Percentiles rank a stretch among this genome's conserved stretches.
Conservation (phyloP, 1,284 basidiomycete genomes). For the Cystobasidium pallidum region DNA sequence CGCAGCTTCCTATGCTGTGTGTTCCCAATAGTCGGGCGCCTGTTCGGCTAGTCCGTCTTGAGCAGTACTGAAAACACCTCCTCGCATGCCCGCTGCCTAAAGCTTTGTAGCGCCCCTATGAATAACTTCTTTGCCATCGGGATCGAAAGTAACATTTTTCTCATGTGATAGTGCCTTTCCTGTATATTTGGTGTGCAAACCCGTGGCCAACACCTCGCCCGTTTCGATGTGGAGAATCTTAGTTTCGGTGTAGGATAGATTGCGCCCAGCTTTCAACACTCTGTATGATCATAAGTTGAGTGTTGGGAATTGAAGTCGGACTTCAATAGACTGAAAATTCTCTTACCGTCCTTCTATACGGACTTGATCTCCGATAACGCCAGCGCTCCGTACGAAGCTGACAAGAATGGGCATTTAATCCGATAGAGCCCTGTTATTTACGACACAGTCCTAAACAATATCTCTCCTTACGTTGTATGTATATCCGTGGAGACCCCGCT, state of each 20-base stretch:
- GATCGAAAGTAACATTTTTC: constrained; percentile 39
- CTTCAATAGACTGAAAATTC: neutral
- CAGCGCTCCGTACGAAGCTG: constrained; percentile 39
- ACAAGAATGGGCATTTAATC: too few relatives aligned
- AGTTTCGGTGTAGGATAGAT: constrained; percentile 41
- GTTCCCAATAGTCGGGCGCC: too few relatives aligned
- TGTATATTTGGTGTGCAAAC: constrained; percentile 40
- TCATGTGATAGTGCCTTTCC: constrained; percentile 12
- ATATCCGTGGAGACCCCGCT: constrained; percentile 89
- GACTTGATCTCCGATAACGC: constrained; percentile 26
- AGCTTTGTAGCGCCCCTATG: neutral
- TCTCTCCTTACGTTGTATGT: constrained; percentile 70
- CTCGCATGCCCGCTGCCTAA: too few relatives aligned
- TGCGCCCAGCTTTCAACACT: constrained; percentile 30
- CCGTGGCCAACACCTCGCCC: constrained; percentile 47
- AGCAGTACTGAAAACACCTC: too few relatives aligned
- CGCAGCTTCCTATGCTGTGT: too few relatives aligned
- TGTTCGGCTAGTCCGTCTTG: too few relatives aligned
- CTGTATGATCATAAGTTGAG: neutral
- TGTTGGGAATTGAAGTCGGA: too few relatives aligned
- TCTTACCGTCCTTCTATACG: constrained; percentile 31
- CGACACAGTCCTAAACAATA: too few relatives aligned
- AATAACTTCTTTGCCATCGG: constrained; percentile 18
- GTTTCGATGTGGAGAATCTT: constrained; percentile 49
- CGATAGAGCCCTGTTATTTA: too few relatives aligned